Base-by-base conservation (phyloP, 169 alveolate species). In the Theileria orientalis region DNA sequence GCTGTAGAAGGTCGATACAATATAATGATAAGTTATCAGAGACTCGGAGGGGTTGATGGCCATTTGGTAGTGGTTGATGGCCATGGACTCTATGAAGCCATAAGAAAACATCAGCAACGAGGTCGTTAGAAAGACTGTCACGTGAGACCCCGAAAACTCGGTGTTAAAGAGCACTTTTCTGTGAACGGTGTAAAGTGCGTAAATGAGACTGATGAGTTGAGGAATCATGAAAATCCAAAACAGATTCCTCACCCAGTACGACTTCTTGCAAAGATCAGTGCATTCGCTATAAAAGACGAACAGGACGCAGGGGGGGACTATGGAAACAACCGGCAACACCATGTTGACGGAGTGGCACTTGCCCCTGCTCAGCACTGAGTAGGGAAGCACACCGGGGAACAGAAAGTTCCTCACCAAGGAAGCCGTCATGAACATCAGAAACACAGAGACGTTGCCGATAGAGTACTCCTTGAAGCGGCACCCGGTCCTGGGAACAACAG, bases 351-450 rank as follows among this genome's bases (percentile, higher is more conserved):
- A 51, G 37, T 63, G 75, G 33, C 72, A 67, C 40, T 23, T 21
- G 11, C 40, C 69, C 66, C 85, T 25, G 32, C 63, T 70, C 0
- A 76, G 42, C 44, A 76, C 32, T 16, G 78, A 16, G 54, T 76
- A 76, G 19, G 85, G 85, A 11, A 76, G 42, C 16, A 76, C 27
- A 3, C 85, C 73, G 6, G 85, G 85, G 14, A 13, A 33, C 42
- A 51, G 49, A 25, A 69, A 41, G 30, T 25, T 56, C 67, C 41
- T 76, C 37, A 66, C 33, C 14, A 72, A 66, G 64, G 60, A 44
- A 3, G 70, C 78, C 8, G 19, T 32, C 57, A 67, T 3, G 46
- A 69, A 76, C 78, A 76, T 68, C 11, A 63, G 29, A 30, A 63
- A 49, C 9, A 76, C 76, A 14, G 85, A 76, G 0, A 8, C 32